Evolutionary conservation across 345 rosid genomes (phyloP).

Genomic region (Salix arbutifolia): DNA sequence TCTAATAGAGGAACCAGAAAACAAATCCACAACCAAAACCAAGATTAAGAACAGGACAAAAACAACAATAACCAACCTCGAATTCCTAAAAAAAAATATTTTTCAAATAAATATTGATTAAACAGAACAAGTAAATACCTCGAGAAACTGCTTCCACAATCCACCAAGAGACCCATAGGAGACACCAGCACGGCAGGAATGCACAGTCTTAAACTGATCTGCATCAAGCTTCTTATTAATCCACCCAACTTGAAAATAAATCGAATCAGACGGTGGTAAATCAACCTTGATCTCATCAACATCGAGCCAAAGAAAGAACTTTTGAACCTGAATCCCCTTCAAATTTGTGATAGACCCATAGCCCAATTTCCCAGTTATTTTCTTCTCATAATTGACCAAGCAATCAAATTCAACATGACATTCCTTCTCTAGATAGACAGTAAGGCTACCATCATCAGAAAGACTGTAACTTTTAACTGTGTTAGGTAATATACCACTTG

Average conservation of each 20-base stretch:
- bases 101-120: background rate
- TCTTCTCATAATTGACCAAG: conserved; percentile 70
- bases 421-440: conserved; percentile 43
- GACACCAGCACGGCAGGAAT: conserved; percentile 54
- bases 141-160: conserved; percentile 28
- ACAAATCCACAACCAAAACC: background rate
- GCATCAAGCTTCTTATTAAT: conserved; percentile 82
- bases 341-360: conserved; percentile 71
- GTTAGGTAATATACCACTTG: conserved; percentile 67
- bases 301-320: conserved; percentile 70
- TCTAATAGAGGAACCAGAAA: background rate
- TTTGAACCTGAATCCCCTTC: conserved; percentile 78
- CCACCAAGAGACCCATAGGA: conserved; percentile 31
- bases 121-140: conserved; percentile 28
- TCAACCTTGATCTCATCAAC: conserved; percentile 86
- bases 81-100: background rate
- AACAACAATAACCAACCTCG: background rate
- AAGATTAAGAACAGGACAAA: background rate
- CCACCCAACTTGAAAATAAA: conserved; percentile 84
- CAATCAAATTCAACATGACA: conserved; percentile 77
- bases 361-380: conserved; percentile 57
- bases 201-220: conserved; percentile 78
- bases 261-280: conserved; percentile 75
- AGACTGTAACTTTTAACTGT: conserved; percentile 56
- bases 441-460: conserved; percentile 60